Conservation (phyloP, 352 stramenopile genomes). For the Blastocystis sp. region DNA sequence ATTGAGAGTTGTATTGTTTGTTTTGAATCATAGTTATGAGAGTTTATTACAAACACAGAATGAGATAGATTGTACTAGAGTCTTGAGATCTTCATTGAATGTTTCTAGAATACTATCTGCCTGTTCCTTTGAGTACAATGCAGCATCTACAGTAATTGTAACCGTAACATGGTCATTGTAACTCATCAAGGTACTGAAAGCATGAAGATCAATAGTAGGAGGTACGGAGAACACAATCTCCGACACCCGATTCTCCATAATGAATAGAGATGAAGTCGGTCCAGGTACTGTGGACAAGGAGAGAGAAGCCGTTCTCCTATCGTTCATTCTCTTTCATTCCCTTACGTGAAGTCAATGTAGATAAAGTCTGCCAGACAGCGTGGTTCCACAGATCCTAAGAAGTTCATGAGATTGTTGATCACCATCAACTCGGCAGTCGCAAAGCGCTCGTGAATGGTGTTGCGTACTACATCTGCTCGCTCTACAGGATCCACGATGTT, state of each 20-base stretch:
- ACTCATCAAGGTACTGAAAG: conserved; percentile 35
- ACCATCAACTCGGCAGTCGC: neutral
- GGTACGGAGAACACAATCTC: conserved; percentile 43
- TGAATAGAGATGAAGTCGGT: neutral
- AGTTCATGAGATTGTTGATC: conserved; percentile 46
- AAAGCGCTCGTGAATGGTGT: neutral
- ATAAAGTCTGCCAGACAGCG: conserved; percentile 21
- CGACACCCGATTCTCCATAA: conserved; percentile 7
- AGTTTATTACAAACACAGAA: neutral
- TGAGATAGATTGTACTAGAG: neutral
- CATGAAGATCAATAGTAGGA: conserved; percentile 24
- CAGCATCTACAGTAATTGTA: neutral
- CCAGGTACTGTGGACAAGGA: conserved; percentile 40
- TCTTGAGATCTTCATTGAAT: neutral
- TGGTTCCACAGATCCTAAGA: conserved; percentile 25
- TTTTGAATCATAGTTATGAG: neutral
- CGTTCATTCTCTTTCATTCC: neutral
- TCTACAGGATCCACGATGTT: conserved; percentile 9
- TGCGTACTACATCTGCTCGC: neutral
- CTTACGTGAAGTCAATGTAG: conserved; percentile 39
- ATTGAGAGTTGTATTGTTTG: neutral
- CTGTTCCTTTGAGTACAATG: conserved; percentile 9
- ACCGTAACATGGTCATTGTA: conserved; percentile 35
- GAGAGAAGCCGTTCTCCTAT: neutral
- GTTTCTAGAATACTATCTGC: neutral